phyloP scores from a whole-genome alignment of 1,284 basidiomycete genomes.

The Veloboletus limbatus region DNA sequence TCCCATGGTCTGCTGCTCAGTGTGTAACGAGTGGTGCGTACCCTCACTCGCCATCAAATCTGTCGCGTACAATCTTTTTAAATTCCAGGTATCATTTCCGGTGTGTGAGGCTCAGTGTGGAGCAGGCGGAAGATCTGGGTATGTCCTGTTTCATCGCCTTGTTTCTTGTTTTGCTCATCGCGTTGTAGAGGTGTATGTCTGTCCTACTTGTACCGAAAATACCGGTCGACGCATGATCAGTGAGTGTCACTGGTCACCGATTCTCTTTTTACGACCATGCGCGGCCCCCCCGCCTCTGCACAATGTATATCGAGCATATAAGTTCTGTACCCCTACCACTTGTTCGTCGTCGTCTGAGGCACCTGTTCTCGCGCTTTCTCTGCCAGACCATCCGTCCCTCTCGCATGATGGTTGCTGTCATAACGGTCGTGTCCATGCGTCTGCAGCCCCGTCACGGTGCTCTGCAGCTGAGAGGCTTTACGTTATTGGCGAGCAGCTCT shows the following conservation, averaged over 20 bases:
- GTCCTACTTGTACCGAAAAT: slow-evolving; percentile 60
- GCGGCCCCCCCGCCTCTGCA: slow-evolving; percentile 35
- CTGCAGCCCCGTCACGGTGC: slow-evolving; percentile 19
- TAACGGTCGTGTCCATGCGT: slow-evolving; percentile 34
- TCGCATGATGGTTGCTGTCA: slow-evolving; percentile 34
- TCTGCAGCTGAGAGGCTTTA: slow-evolving; percentile 33
- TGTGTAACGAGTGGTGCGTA: slow-evolving; percentile 72
- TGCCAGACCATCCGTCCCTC: slow-evolving; percentile 34
- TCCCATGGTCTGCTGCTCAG: slow-evolving; percentile 76
- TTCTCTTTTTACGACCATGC: slow-evolving; percentile 37
- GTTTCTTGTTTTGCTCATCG: slow-evolving; percentile 16
- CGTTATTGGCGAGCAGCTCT: slow-evolving; percentile 36
- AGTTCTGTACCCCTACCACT: slow-evolving; percentile 36
- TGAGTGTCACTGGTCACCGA: slow-evolving; percentile 58
- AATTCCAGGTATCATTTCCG: slow-evolving; percentile 68
- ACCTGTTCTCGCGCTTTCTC: slow-evolving; percentile 29
- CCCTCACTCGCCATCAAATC: background rate
- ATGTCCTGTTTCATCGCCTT: slow-evolving; percentile 34
- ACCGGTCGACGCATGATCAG: slow-evolving; percentile 69
- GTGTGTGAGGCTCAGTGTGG: slow-evolving; percentile 58
- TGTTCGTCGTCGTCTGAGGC: slow-evolving; percentile 37
- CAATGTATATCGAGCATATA: slow-evolving; percentile 39
- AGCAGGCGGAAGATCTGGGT: slow-evolving; percentile 74
- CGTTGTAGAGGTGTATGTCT: slow-evolving; percentile 62
- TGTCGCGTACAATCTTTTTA: slow-evolving; percentile 1